These are phyloP conservation scores for Ogataea saltuana DNA, from an alignment of 805 yeast genomes.

Conservation along the genomic window DNA sequence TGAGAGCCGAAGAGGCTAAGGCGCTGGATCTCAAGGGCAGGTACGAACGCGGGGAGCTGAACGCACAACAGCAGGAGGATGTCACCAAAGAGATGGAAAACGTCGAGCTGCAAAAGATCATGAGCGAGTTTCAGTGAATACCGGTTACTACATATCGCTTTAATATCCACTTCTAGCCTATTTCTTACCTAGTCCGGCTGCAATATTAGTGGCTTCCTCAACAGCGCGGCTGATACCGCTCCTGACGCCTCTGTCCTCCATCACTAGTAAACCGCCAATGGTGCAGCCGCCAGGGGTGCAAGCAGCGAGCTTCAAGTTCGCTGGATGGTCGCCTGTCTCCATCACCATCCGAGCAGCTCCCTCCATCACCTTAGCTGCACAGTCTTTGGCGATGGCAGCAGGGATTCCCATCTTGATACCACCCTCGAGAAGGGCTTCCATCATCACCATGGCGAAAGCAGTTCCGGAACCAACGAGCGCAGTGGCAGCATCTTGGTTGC, in stretches of 20 bases:
- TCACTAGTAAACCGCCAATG: slow-evolving; percentile 86
- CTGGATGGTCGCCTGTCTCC: slow-evolving; percentile 83
- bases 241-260: slow-evolving; percentile 91
- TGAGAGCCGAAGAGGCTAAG: slow-evolving; percentile 24
- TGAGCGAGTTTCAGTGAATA: slow-evolving; percentile 32
- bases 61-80: slow-evolving; percentile 21
- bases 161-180: slow-evolving; percentile 10
- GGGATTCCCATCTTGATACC: slow-evolving; percentile 95
- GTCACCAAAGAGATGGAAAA: slow-evolving; percentile 29
- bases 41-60: slow-evolving; percentile 32
- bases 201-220: slow-evolving; percentile 87
- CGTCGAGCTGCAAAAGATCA: slow-evolving; percentile 34
- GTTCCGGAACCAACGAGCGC: slow-evolving; percentile 96
- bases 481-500: slow-evolving; percentile 95
- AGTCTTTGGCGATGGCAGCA: slow-evolving; percentile 72
- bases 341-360: slow-evolving; percentile 93
- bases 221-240: slow-evolving; percentile 85
- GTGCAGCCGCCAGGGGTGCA: slow-evolving; percentile 99
- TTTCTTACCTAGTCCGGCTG: slow-evolving; percentile 58
- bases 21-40: slow-evolving; percentile 25
- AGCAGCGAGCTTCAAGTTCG: slow-evolving; percentile 79
- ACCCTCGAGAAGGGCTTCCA: slow-evolving; percentile 92
- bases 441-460: slow-evolving; percentile 84
- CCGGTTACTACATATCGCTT: background rate
- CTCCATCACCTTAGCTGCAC: slow-evolving; percentile 91